phyloP scores from a whole-genome alignment of 306 rosid species.

The Argentina anserina region DNA sequence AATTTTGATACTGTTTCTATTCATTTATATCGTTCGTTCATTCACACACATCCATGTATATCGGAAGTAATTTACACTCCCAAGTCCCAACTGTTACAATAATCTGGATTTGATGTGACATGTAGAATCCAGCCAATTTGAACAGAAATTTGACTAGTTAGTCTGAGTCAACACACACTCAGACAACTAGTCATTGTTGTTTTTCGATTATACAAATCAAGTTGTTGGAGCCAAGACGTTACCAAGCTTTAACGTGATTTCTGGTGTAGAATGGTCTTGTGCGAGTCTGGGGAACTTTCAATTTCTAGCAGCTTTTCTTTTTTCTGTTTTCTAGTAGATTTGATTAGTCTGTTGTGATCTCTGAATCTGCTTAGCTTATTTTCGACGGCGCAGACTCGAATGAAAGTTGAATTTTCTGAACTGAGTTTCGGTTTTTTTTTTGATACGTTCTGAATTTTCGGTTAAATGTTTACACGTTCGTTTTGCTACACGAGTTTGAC shows the following conservation, averaged over 20 bases:
- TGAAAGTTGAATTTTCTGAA: background rate
- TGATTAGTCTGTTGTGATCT: background rate
- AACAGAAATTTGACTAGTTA: background rate
- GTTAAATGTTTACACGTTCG: background rate
- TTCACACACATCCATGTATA: too few relatives aligned
- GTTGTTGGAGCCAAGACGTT: background rate
- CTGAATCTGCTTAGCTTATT: background rate
- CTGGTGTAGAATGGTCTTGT: background rate
- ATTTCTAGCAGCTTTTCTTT: background rate
- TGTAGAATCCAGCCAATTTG: background rate
- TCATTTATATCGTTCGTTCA: background rate
- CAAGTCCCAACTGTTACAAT: background rate
- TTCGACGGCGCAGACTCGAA: background rate
- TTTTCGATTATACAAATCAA: background rate
- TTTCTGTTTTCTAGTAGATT: too few relatives aligned
- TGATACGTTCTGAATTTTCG: background rate
- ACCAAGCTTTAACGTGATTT: background rate
- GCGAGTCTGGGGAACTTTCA: background rate
- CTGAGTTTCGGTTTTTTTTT: background rate
- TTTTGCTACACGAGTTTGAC: background rate
- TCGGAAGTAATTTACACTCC: background rate
- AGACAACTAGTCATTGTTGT: background rate
- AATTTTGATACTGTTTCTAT: background rate
- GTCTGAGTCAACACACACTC: background rate
- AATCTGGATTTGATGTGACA: background rate